These are phyloP conservation scores for Microthlaspi erraticum DNA, from an alignment of 345 rosid genomes.

Conservation along the genomic window DNA sequence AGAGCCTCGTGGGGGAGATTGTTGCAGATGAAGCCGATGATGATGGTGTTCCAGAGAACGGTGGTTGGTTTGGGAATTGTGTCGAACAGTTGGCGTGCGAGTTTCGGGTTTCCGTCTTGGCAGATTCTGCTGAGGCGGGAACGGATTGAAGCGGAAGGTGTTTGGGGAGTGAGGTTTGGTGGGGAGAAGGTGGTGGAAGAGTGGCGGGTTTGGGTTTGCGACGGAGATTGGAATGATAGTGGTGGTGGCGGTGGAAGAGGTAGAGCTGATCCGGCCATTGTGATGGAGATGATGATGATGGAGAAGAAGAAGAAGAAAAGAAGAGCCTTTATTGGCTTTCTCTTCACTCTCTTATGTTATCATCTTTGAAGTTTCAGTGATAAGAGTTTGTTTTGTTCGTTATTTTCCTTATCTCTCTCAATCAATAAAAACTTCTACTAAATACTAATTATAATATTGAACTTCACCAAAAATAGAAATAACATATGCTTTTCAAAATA, in stretches of 20 bases:
- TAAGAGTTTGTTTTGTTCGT: constrained; percentile 36
- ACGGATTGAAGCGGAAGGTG: constrained; percentile 79
- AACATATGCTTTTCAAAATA: too few species aligned
- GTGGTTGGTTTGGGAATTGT: constrained; percentile 76
- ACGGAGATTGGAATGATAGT: constrained; percentile 28
- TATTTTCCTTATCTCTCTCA: background rate
- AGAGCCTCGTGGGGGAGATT: constrained; percentile 75
- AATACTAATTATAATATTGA: too few species aligned
- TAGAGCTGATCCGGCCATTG: constrained; percentile 55
- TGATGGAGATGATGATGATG: constrained; percentile 29
- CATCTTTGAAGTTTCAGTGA: constrained; percentile 31
- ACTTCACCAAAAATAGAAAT: too few species aligned
- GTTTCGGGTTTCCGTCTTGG: constrained; percentile 74
- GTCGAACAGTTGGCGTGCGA: constrained; percentile 88
- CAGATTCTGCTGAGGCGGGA: constrained; percentile 80
- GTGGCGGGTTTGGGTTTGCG: constrained; percentile 32
- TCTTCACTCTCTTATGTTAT: constrained; percentile 31
- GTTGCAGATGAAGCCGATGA: constrained; percentile 87
- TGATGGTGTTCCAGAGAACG: constrained; percentile 83
- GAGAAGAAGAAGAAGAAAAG: constrained; percentile 4
- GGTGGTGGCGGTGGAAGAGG: constrained; percentile 51
- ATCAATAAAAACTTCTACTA: background rate
- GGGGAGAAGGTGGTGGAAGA: constrained; percentile 41
- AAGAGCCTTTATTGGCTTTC: constrained; percentile 26
- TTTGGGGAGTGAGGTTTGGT: constrained; percentile 49